Conservation (phyloP, 345 rosid genomes). For the Eutrema japonicum region DNA sequence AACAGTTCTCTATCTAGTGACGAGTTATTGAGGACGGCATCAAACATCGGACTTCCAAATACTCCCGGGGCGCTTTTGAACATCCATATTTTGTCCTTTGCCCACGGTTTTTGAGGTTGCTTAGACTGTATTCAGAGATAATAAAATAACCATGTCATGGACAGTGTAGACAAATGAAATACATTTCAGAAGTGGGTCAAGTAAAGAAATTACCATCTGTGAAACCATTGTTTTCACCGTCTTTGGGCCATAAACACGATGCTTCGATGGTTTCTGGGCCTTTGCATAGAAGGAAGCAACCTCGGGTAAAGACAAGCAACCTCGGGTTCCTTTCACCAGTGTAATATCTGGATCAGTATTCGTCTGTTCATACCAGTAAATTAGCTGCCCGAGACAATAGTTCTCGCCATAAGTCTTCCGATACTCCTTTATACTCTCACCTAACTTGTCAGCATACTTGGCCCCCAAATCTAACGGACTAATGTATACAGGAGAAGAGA, state of each 20-base stretch:
- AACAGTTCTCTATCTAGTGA: constrained; percentile 78
- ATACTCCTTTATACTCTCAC: constrained; percentile 70
- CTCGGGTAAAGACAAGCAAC: constrained; percentile 90
- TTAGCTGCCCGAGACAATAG: constrained; percentile 94
- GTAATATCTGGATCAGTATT: constrained; percentile 76
- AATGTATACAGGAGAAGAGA: constrained; percentile 87
- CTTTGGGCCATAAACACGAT: constrained; percentile 85
- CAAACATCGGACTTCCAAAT: constrained; percentile 95
- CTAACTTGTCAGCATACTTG: constrained; percentile 76
- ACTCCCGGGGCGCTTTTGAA: constrained; percentile 63
- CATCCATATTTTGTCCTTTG: constrained; percentile 91
- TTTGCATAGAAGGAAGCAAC: constrained; percentile 86
- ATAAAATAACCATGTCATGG: background rate
- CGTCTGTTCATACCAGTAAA: constrained; percentile 94
- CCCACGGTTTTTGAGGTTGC: constrained; percentile 91
- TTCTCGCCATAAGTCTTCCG: constrained; percentile 88
- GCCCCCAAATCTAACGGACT: constrained; percentile 96
- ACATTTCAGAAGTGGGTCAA: constrained; percentile 12
- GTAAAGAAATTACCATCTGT: constrained; percentile 67
- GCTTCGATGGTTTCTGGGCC: constrained; percentile 78
- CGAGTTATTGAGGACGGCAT: constrained; percentile 59
- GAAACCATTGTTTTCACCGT: constrained; percentile 70
- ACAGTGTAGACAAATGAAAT: constrained; percentile 9
- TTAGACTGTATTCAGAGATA: constrained; percentile 59
- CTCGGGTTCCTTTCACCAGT: constrained; percentile 72